Evolutionary conservation across 495 filamentous ascomycete genomes (phyloP).

Genomic region (Parathielavia hyrcaniae): DNA sequence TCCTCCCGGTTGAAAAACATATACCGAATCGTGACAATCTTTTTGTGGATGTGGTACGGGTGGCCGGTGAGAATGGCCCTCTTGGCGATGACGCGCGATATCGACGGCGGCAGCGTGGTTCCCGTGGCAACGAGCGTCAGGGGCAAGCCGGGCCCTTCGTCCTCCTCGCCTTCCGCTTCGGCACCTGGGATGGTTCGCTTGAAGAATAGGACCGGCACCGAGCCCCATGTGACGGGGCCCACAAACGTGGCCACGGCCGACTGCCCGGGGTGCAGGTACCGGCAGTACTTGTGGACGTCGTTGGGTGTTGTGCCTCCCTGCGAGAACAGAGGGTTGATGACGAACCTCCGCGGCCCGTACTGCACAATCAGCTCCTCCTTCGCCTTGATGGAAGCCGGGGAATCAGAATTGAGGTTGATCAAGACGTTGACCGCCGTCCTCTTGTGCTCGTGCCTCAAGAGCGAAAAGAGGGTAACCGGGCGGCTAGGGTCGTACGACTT

Average conservation of each 20-base stretch:
- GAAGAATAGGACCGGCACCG: constrained; percentile 83
- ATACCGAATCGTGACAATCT: constrained; percentile 90
- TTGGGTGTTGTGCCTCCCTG: constrained; percentile 78
- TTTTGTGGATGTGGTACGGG: constrained; percentile 97
- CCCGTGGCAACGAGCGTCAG: constrained; percentile 76
- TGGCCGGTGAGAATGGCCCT: constrained; percentile 91
- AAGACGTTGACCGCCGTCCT: constrained; percentile 78
- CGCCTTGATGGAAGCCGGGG: constrained; percentile 67
- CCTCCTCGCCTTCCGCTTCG: constrained; percentile 24
- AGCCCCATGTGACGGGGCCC: constrained; percentile 86
- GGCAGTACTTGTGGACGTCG: constrained; percentile 93
- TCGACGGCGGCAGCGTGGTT: constrained; percentile 73
- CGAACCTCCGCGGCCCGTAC: constrained; percentile 75
- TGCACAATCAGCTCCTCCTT: constrained; percentile 89
- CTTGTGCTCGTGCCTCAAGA: constrained; percentile 93
- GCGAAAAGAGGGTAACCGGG: constrained; percentile 69
- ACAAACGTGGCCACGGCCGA: constrained; percentile 88
- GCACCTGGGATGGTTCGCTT: constrained; percentile 42
- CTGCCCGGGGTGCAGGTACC: constrained; percentile 83
- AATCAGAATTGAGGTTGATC: constrained; percentile 69
- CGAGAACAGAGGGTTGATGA: constrained; percentile 87
- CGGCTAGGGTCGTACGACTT: constrained; percentile 47
- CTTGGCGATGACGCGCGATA: constrained; percentile 79
- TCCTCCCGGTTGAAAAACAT: constrained; percentile 99
- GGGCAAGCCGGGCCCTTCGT: constrained; percentile 29